phyloP scores from a whole-genome alignment of 2,329 filamentous ascomycete species.

The Magnaporthiopsis incrustans region DNA sequence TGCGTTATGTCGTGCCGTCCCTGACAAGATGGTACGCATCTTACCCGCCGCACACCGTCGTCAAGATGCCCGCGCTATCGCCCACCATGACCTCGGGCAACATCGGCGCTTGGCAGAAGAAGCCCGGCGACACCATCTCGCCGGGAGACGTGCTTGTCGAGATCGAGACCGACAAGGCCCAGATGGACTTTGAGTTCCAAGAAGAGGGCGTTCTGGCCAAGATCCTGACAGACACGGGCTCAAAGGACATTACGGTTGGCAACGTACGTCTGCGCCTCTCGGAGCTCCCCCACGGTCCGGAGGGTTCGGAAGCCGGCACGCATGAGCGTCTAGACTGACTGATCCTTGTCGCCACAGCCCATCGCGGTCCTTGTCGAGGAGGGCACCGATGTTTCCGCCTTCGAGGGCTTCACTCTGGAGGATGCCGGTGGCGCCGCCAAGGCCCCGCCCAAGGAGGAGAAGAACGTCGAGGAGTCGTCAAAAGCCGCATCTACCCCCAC shows the following conservation, averaged over 20 bases:
- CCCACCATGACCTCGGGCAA: constrained; percentile 96
- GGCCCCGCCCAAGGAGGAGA: constrained; percentile 57
- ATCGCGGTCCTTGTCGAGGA: constrained; percentile 95
- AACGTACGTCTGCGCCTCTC: constrained; percentile 58
- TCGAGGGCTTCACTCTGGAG: constrained; percentile 78
- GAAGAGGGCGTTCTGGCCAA: constrained; percentile 95
- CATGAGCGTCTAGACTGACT: constrained; percentile 5
- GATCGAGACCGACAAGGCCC: constrained; percentile 99
- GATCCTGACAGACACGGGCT: constrained; percentile 83
- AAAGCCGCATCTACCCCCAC: constrained; percentile 43
- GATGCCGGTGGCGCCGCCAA: constrained; percentile 81
- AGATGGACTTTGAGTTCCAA: constrained; percentile 99
- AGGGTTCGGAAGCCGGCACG: neutral
- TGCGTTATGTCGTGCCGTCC: constrained; percentile 43
- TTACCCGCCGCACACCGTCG: constrained; percentile 87
- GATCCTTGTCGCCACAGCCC: constrained; percentile 48
- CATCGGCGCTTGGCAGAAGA: constrained; percentile 97
- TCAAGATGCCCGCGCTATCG: constrained; percentile 97
- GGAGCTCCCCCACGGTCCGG: neutral
- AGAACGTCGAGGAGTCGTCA: constrained; percentile 44
- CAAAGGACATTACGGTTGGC: constrained; percentile 90
- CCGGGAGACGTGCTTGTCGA: constrained; percentile 95
- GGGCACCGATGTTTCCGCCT: constrained; percentile 75
- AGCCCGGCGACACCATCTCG: constrained; percentile 75
- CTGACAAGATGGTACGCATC: constrained; percentile 65